Evolutionary conservation across 179 eudicot species (phyloP), one percentile per base, ranked within the genome.

Genomic region (Actinidia polygama): DNA sequence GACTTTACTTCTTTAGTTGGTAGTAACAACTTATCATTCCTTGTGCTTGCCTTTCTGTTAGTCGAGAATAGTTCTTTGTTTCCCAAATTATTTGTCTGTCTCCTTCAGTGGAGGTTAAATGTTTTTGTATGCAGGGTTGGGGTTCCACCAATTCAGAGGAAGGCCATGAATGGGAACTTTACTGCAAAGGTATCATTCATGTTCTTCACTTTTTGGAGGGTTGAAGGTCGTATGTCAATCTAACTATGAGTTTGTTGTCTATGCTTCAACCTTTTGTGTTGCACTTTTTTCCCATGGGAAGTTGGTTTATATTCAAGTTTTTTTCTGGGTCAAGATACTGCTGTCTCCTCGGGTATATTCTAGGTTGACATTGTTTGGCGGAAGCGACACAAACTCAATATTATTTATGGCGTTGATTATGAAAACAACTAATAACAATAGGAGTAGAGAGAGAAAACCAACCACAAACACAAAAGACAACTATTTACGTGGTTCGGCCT

Each of bases 101-200:
- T 80, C 69, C 75, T 77, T 62, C 74, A 74, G 58, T 77, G 79
- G 61, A 23, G 40, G 70, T 53, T 81, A 83, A 55, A 55, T 58
- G 36, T 85, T 62, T 84, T n/a, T 67, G 24, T 47, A 7, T 93
- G 89, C 94, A 94, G 99, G 91, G 63, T 79, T 88, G 87, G 85
- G 81, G 94, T 80, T 75, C 74, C 79, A 19, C 53, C 89, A 49
- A 80, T 63, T 40, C 93, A 86, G 70, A 93, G 88, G 82, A 87
- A 83, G 83, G 89, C 85, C 50, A 83, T 87, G 23, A 86, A 83
- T 83, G 91, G 92, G 79, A 85, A 85, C 85, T 88, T 87, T 80
- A 82, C 21, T 67, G 79, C 63, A 14, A 90, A 92, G 97, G 98
- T 94, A 88, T 75, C 40, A 11, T 53, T 81, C 50, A 79, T 73